These are phyloP conservation scores for Dalbergia cultrata DNA, from an alignment of 306 rosid genomes.

Conservation along the genomic window DNA sequence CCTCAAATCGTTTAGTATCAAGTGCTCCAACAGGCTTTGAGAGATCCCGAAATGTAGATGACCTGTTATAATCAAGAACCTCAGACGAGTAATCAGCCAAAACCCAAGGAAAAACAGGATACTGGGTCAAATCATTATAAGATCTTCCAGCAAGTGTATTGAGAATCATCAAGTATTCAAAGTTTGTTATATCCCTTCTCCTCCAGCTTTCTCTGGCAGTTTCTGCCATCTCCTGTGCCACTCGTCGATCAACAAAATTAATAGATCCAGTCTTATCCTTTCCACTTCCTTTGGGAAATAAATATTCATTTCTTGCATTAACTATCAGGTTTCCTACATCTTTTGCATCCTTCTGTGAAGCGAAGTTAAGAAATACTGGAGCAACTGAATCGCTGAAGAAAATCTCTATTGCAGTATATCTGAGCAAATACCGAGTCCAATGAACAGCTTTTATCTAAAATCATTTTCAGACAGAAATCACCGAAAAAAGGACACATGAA, in stretches of 20 bases:
- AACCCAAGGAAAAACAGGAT: constrained; percentile 98
- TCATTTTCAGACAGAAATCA: constrained; percentile 44
- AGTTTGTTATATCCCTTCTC: constrained; percentile 94
- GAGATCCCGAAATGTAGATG: constrained; percentile 96
- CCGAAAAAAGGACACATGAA: background rate
- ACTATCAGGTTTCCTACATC: constrained; percentile 91
- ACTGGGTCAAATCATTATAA: constrained; percentile 93
- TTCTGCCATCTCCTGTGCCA: constrained; percentile 92
- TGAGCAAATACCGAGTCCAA: constrained; percentile 94
- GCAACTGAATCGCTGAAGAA: constrained; percentile 90
- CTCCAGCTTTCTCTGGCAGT: constrained; percentile 93
- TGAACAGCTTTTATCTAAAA: constrained; percentile 87
- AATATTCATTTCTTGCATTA: constrained; percentile 81
- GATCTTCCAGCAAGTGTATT: constrained; percentile 97
- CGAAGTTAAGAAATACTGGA: constrained; percentile 87
- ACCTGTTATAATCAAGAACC: constrained; percentile 91
- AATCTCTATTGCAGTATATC: constrained; percentile 92
- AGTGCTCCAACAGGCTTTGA: constrained; percentile 97
- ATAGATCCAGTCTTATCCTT: constrained; percentile 83
- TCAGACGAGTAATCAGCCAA: constrained; percentile 96
- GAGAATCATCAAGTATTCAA: constrained; percentile 93
- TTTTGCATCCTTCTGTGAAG: constrained; percentile 88
- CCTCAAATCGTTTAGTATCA: constrained; percentile 91
- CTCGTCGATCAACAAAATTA: constrained; percentile 87
- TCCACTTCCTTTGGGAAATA: constrained; percentile 84